Evolutionary conservation across 176 grass and related monocot genomes (phyloP), one percentile per base, ranked within the genome.

Genomic region (Hyparrhenia diplandra): DNA sequence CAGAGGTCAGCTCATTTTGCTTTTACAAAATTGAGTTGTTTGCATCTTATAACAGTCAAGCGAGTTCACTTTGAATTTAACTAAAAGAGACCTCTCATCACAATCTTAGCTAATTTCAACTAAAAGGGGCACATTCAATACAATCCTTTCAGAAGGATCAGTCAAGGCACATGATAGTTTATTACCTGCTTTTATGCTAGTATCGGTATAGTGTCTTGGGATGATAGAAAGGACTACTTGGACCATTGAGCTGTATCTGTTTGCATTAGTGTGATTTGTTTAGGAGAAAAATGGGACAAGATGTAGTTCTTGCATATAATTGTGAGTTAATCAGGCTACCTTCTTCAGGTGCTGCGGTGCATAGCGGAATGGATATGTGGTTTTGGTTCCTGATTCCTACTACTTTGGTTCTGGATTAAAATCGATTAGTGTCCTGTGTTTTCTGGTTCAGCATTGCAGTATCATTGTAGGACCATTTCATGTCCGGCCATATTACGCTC

Each of bases 1-100:
- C 79, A 1, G 35, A 89, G 94, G 94, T 97, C 11, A 77, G 34
- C 55, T 11, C 10, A 77, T 36, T 75, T 62, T 55, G 42, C 9
- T 16, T 21, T 75, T 51, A 1, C 28, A 36, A 31, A 71, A 85
- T 60, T 55, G 63, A 62, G 29, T 71, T 80, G 70, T 3, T 82
- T 71, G 18, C 17, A 40, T 61, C 12, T 25, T 24, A n/a, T 2
- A 23, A 18, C 12, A 25, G 1, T 32, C 10, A 4, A 62, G 17
- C 21, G 39, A 32, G 31, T 32, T 32, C 31, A 32, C 31, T 32
- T 4, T 32, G 31, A 32, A 32, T 32, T 32, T 2, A 32, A 32
- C 31, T 32, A 32, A 32, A 32, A 32, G 31, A 32, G 31, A 32
- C 31, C 31, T 32, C 31, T 32, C 11, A 59, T 10, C n/a, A 69